Evolutionary conservation across 257 asterid genomes (phyloP), one percentile per base, ranked within the genome.

Genomic region (Capsicum rhomboideum): DNA sequence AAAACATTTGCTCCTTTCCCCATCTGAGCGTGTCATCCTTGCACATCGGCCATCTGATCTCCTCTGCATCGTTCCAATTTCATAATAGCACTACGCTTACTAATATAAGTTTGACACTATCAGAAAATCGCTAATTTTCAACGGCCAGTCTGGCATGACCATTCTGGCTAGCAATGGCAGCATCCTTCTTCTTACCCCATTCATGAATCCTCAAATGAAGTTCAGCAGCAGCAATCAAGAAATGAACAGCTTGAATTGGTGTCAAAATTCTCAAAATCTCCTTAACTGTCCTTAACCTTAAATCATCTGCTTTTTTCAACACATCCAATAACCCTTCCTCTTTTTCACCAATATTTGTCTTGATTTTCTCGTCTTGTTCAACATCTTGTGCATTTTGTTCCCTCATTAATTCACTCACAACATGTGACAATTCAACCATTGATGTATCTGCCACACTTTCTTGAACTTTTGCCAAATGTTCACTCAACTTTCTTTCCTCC

Each of bases 141-240:
- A 58, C 29, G 9, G 64, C n/a, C 8, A 34, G 21, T 6, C 6
- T 46, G 8, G 18, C 58, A 46, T 74, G 80, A 46, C 21, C 56
- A 72, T 72, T 21, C 13, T 71, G 17, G 31, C 8, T 12, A 12
- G 80, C 44, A 72, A 72, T 21, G 46, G 0, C 14, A 49, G 58
- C 93, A 31, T 91, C 96, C 20, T 84, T 81, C 66, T 83, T 89
- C 78, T 63, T 87, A 1, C 98, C 97, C 97, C 97, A 94, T 4
- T 94, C 97, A 82, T 94, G 97, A 74, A 91, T 44, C 92, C 97
- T 92, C 85, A 93, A 28, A 86, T 93, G 97, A 85, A 92, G 88
- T n/a, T 91, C 91, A 1, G 94, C 93, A 10, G 95, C 98, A 26
- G 97, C 94, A 74, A 93, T 90, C 90, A 94, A 87, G 91, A 90